Base-by-base conservation (phyloP, 2,329 filamentous ascomycete genomes). In the Penicillium sp. region DNA sequence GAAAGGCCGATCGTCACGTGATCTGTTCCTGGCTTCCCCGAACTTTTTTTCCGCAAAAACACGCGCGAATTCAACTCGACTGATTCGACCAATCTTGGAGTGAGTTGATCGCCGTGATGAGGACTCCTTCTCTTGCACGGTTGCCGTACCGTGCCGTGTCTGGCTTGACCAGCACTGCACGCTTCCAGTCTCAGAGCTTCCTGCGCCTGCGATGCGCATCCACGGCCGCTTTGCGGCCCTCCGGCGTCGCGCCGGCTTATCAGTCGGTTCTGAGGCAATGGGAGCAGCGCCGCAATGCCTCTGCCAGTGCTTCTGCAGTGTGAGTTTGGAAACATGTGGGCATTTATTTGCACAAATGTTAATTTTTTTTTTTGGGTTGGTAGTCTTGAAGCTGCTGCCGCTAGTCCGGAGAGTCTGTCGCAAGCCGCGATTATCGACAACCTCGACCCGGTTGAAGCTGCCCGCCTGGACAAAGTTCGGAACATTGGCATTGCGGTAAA, bases 401-500 rank as follows among this genome's bases (percentile, higher is more conserved):
- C 82, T 53, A 82, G 86, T 66, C 85, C 86, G 8, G 80, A 82
- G 43, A 75, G 77, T 47, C 78, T 89, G 54, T 81, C 85, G 2
- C 85, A 88, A 73, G 82, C 87, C 58, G 82, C 83, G 17, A 89
- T 96, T 63, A 88, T 92, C 55, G 87, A 90, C 67, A 93, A 92
- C 73, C 88, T 97, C 77, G 86, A 88, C 68, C 87, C 91, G 35
- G 85, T 88, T 61, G 95, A 99, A 79, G 88, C 86, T 59, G 84
- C 87, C 63, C 87, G 94, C 63, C 79, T 99, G 64, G 86, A 89
- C 54, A 87, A 85, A 79, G 90, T 98, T 60, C 88, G 95, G 65
- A 99, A 99, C 77, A 99, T 99, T 77, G 95, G 95, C 79, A 99
- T 99, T 81, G 95, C 95, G 71, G 90, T 92, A 86, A 59, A 85